Evolutionary conservation across 306 rosid genomes (phyloP).

Genomic region (Corylus avellana): DNA sequence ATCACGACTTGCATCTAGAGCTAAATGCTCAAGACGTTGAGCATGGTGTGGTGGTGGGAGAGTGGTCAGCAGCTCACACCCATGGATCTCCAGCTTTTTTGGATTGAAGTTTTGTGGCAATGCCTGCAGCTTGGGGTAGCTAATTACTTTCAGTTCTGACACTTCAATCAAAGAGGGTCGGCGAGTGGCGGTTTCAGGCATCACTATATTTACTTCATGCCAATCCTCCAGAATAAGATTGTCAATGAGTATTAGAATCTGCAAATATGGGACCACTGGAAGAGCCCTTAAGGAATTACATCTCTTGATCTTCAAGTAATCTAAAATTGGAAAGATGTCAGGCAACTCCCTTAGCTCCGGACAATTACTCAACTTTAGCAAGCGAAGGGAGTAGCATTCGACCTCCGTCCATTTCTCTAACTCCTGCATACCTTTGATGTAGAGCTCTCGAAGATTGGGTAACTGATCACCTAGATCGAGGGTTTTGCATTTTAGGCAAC

Average conservation of each 20-base stretch:
- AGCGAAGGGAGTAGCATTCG: background rate
- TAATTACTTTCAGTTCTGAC: background rate
- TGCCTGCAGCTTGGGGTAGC: background rate
- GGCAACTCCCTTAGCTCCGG: background rate
- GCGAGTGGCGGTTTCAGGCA: background rate
- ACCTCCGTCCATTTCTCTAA: background rate
- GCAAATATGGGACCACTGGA: background rate
- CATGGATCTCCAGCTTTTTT: background rate
- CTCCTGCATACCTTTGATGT: background rate
- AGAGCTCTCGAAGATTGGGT: background rate
- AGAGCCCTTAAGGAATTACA: background rate
- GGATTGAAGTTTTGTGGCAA: background rate
- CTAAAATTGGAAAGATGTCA: background rate
- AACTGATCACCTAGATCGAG: background rate
- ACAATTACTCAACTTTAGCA: background rate
- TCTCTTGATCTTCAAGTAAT: background rate
- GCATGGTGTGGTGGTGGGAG: background rate
- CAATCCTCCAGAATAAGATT: background rate
- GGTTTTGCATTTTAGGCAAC: background rate
- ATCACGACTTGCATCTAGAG: background rate
- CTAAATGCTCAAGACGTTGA: background rate
- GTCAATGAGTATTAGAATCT: background rate
- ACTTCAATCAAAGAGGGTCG: background rate
- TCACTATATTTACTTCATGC: background rate
- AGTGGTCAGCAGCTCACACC: background rate